Base-by-base conservation (phyloP, 345 rosid species). In the Geranium rotundifolium region DNA sequence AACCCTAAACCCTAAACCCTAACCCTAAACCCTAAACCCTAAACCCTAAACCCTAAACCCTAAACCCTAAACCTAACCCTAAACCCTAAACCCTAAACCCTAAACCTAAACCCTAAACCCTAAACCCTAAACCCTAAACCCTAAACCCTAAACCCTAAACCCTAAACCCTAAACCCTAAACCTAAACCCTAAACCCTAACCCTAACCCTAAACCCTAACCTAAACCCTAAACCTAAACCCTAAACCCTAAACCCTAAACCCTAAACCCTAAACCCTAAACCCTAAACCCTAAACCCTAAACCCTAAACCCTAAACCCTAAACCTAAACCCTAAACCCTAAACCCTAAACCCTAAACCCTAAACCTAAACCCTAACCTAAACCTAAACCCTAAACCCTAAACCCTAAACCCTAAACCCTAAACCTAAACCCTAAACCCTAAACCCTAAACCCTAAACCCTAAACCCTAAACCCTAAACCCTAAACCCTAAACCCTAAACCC, bases 71-170 rank as follows among this genome's bases (percentile, higher is more conserved):
- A 56, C 68, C 68, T 50, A 64, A 64, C 0, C 67, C 64, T 4
- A 66, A 56, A 63, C 66, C 65, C 19, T 1, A 69, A 63, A 13
- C 68, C 68, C 19, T 18, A 70, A 69, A 55, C 63, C 68, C 63
- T 17, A 64, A 62, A 70, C 74, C 74, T 34, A 66, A 71, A 66
- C 62, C 66, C 58, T 39, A 61, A 55, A 19, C 70, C 66, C 66
- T 49, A 65, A 71, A 61, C 66, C 74, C 67, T 56, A 54, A 71
- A 66, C 66, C 74, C 74, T 66, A 55, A 71, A 65, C 70, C 66
- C 71, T 63, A 52, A 66, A 65, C 60, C 71, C 66, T 56, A 16
- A 62, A 41, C 64, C 55, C 55, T 62, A 62, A 62, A 62, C 64
- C 64, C 63, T 61, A 60, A 61, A n/a, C n/a, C n/a, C n/a, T n/a